phyloP scores from a whole-genome alignment of 768 basidiomycete genomes.

The Hydnomerulius pinastri region DNA sequence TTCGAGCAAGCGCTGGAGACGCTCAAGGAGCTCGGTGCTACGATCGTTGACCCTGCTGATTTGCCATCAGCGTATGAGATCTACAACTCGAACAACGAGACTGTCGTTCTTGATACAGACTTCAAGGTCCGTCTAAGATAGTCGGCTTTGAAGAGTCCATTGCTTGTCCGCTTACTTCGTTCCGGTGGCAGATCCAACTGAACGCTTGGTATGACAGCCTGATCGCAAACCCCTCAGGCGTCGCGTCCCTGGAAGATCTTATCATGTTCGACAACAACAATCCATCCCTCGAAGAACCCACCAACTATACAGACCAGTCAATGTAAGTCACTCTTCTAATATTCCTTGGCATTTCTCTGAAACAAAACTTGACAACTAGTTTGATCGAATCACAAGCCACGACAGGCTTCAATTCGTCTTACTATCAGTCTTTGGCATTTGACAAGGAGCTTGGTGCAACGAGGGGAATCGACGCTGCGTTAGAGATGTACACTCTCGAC shows the following conservation, averaged over 20 bases:
- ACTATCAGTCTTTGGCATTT: conserved; percentile 45
- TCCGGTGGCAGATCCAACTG: conserved; percentile 47
- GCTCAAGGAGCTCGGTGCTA: conserved; percentile 42
- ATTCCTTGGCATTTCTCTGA: conserved; percentile 25
- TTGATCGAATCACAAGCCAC: conserved; percentile 27
- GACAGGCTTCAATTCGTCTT: conserved; percentile 34
- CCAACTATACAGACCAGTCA: conserved; percentile 36
- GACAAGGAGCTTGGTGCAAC: conserved; percentile 50
- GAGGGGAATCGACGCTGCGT: conserved; percentile 54
- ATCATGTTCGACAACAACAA: conserved; percentile 57
- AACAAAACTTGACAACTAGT: conserved; percentile 3
- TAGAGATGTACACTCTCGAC: conserved; percentile 46
- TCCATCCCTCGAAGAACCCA: conserved; percentile 46
- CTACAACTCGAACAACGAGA: conserved; percentile 51
- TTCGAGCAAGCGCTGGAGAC: conserved; percentile 44
- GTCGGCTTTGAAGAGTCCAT: not conserved
- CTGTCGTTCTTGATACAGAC: conserved; percentile 52
- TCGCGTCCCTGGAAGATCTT: conserved; percentile 57
- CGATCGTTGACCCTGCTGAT: conserved; percentile 64
- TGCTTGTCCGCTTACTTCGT: not conserved
- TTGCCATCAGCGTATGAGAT: conserved; percentile 58
- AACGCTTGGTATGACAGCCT: conserved; percentile 49
- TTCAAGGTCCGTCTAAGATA: conserved; percentile 51
- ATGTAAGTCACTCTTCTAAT: conserved; percentile 21
- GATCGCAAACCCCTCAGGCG: conserved; percentile 56